Base-by-base conservation (phyloP, 2,329 filamentous ascomycete species). In the Pseudogymnoascus sp. region DNA sequence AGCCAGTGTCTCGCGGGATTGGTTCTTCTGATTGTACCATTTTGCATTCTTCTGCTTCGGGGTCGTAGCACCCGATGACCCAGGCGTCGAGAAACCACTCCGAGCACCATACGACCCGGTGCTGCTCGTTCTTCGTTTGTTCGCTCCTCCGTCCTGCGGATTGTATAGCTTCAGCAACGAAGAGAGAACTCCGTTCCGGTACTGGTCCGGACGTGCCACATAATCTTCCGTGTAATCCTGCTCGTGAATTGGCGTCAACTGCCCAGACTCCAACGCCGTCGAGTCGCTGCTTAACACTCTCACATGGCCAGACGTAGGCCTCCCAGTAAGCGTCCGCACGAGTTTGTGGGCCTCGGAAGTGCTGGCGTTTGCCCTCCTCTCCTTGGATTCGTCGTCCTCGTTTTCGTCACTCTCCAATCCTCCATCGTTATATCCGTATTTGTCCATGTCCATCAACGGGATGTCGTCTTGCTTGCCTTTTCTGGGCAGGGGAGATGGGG, bases 111-210 rank as follows among this genome's bases (percentile, higher is more conserved):
- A 18, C 4, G 47, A 56, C 63, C 68, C 75, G 38, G 68, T 68
- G 66, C 67, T 75, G 16, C 56, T 62, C 28, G 28, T 35, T 18
- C 59, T 60, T 44, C 8, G 31, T 42, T 70, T 68, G 7, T 65
- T 69, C 18, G 67, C 71, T 64, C 67, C 68, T 64, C 69, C 68
- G 67, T 69, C 72, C 53, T 79, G 77, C 65, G 83, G 77, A 64
- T 84, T 81, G 70, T 90, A 87, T 8, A 92, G 79, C 73, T 87
- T 90, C 60, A 94, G 77, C 0, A 95, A 77, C 0, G 86, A 87
- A 2, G 87, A 86, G 1, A 95, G 77, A 56, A 93, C 84, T 31
- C 91, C 89, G 31, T 86, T 87, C 60, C 86, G 84, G 72, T 90
- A 92, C 66, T 87, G 82, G 21, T 79, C 76, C 4, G 89, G 89